Conservation (phyloP, 768 basidiomycete genomes). For the Ephemerocybe angulata region DNA sequence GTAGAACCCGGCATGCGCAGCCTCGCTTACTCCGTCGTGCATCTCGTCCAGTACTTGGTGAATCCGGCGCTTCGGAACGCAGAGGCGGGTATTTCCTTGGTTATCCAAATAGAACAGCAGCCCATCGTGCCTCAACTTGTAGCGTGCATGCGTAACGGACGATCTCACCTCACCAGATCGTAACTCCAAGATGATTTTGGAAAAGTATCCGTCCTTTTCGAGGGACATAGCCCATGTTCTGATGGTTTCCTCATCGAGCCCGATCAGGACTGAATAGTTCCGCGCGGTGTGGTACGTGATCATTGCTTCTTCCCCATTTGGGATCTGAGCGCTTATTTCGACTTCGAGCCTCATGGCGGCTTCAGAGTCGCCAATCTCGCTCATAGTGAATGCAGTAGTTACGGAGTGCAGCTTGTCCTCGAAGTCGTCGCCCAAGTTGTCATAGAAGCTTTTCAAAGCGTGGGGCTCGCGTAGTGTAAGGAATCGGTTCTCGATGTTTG, state of each 20-base stretch:
- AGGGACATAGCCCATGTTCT: too few species aligned
- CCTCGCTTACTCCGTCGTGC: conserved; percentile 20
- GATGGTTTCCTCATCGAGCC: too few species aligned
- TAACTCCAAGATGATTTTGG: neutral
- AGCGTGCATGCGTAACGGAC: neutral
- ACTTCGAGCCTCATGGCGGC: too few species aligned
- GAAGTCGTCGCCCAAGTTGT: neutral
- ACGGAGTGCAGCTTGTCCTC: too few species aligned
- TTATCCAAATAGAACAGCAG: conserved; percentile 24
- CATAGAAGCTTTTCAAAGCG: neutral
- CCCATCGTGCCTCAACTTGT: neutral
- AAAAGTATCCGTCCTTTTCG: too few species aligned
- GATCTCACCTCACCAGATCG: neutral
- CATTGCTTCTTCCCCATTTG: too few species aligned
- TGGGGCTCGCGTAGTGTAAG: neutral
- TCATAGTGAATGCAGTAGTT: too few species aligned
- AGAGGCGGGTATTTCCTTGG: conserved; percentile 20
- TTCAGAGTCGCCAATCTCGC: too few species aligned
- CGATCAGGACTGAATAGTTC: too few species aligned
- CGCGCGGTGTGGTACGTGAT: too few species aligned
- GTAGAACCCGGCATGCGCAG: conserved; percentile 27
- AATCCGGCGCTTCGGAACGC: conserved; percentile 21
- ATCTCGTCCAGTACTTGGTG: conserved; percentile 20
- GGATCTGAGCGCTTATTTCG: too few species aligned
- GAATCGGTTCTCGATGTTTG: neutral